Evolutionary conservation across 805 yeast genomes (phyloP), one percentile per base, ranked within the genome.

Genomic region (Soucietia sequanensis): DNA sequence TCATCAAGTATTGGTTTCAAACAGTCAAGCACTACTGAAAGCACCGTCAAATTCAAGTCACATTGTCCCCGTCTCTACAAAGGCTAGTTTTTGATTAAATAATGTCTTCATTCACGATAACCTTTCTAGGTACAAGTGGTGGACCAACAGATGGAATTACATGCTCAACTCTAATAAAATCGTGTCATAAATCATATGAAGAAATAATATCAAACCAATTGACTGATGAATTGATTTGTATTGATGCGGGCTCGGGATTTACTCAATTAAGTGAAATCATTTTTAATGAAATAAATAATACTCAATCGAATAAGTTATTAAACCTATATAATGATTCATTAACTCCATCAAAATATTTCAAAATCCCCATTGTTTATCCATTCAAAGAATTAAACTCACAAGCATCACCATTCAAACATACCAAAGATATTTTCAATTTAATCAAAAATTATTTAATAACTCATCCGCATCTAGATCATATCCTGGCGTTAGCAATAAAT

Each of bases 381-480:
- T 57, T 64, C 42, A 30, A 33, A 12, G 19, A 43, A 4, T 42
- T 50, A 22, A 21, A 34, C 7, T 11, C 44, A 31, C 34, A 16
- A 4, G 22, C 29, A 17, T 44, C 62, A 19, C 53, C 71, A 7
- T 54, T 59, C 33, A 46, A 54, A 32, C 34, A 52, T 15, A 51
- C 74, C 4, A 45, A 47, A 30, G 33, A 42, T 20, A 25, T 79
- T 4, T 55, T 68, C 20, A 56, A 59, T 4, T 43, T 56, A 5
- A 52, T 80, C 2, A 51, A 60, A 6, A 62, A 62, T 21, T 77
- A 72, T 43, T 62, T 81, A 31, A 72, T 89, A 18, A 77, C 96
- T 1, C 97, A 89, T 57, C 77, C 91, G 0, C 97, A 89, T 58
- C 52, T 89, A 33, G 97, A 89, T 56, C 97, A 89, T 54, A 68